Conservation (phyloP, 805 yeast genomes). For the Barnettozyma pratensis region DNA sequence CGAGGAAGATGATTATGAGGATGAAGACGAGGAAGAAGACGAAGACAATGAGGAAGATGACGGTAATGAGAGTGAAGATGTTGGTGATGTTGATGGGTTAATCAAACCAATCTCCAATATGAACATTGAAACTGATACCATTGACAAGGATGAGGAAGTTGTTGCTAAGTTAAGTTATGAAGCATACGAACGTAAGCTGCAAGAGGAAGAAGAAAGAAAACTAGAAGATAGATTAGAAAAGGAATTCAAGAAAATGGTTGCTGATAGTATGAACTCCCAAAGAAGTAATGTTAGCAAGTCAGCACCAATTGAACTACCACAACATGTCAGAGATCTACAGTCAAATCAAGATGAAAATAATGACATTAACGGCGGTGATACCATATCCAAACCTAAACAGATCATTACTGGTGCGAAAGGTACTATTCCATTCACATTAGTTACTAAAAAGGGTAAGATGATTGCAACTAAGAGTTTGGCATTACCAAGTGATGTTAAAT, state of each 20-base stretch:
- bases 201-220: constrained; percentile 37
- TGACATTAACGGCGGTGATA: background rate
- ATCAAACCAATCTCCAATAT: background rate
- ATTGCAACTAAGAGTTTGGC: constrained; percentile 38
- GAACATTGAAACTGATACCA: constrained; percentile 19
- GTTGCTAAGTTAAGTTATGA: constrained; percentile 31
- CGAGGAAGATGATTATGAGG: constrained; percentile 19
- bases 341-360: background rate
- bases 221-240: constrained; percentile 49
- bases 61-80: constrained; percentile 28
- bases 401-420: constrained; percentile 4
- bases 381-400: background rate
- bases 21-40: constrained; percentile 16
- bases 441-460: constrained; percentile 50
- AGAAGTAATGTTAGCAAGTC: constrained; percentile 7
- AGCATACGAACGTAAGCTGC: constrained; percentile 33
- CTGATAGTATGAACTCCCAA: constrained; percentile 41
- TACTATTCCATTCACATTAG: constrained; percentile 43
- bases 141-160: constrained; percentile 25
- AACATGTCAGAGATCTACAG: constrained; percentile 1
- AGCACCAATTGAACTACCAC: constrained; percentile 14
- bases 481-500: constrained; percentile 49
- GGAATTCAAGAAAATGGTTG: constrained; percentile 48
- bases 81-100: constrained; percentile 25
- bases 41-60: constrained; percentile 15